phyloP scores from a whole-genome alignment of 2,329 filamentous ascomycete genomes.

The Paracoccidioides lutzii region DNA sequence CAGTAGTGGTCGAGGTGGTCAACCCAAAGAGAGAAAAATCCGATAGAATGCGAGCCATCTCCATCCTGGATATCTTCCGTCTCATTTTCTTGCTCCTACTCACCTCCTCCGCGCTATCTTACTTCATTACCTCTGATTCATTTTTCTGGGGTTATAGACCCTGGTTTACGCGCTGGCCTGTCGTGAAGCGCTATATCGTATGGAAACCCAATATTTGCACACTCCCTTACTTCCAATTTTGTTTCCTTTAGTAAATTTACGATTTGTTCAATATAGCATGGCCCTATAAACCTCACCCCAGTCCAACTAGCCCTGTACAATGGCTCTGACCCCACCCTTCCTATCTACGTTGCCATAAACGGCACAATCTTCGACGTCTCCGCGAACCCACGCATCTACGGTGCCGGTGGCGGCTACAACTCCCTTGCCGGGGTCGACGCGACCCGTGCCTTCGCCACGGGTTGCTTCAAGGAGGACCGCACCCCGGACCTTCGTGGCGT shows the following conservation, averaged over 20 bases:
- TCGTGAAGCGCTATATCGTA: conserved; percentile 51
- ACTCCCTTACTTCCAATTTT: conserved; percentile 3
- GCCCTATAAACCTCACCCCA: conserved; percentile 59
- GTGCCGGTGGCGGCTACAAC: conserved; percentile 72
- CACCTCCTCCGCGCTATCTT: conserved; percentile 47
- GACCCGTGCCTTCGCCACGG: conserved; percentile 77
- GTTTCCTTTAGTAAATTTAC: background rate
- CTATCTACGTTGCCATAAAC: conserved; percentile 79
- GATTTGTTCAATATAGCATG: conserved; percentile 22
- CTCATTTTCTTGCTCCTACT: conserved; percentile 6
- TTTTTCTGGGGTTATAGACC: conserved; percentile 56
- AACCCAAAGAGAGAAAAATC: conserved; percentile 4
- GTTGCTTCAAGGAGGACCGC: conserved; percentile 77
- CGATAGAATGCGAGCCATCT: conserved; percentile 1
- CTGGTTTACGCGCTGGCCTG: conserved; percentile 46
- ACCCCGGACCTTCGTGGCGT: conserved; percentile 75
- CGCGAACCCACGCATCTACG: conserved; percentile 48
- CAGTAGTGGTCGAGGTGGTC: background rate
- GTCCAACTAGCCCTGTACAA: conserved; percentile 61
- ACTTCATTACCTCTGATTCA: conserved; percentile 60
- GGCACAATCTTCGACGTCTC: conserved; percentile 54
- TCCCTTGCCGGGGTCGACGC: conserved; percentile 82
- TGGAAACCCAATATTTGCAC: conserved; percentile 13
- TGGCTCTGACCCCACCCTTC: conserved; percentile 59
- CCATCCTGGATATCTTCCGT: conserved; percentile 11